Conservation (phyloP, 192 early-diverging fungal species). For the Mortierella hygrophila region DNA sequence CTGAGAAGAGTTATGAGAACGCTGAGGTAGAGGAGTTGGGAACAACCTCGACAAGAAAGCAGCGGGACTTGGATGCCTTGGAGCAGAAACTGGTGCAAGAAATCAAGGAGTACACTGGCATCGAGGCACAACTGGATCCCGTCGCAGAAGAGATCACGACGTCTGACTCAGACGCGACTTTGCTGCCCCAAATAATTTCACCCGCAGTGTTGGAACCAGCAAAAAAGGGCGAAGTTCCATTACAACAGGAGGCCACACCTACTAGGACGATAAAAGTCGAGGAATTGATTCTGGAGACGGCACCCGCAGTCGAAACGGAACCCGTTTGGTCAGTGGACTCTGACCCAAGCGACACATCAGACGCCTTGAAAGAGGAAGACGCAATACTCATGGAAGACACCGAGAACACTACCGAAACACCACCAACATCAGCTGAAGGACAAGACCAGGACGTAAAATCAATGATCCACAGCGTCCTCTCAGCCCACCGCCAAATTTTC, state of each 20-base stretch:
- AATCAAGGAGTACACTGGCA: slow-evolving; percentile 18
- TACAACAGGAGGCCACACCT: neutral
- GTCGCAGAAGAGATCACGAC: neutral
- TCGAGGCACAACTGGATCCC: neutral
- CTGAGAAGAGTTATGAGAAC: neutral
- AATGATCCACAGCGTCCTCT: slow-evolving; percentile 28
- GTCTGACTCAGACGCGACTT: neutral
- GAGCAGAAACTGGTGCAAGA: slow-evolving; percentile 30
- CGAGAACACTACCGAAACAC: neutral
- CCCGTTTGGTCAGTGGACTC: neutral
- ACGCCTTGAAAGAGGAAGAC: too few relatives aligned
- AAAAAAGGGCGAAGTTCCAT: neutral
- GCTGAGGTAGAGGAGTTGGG: neutral
- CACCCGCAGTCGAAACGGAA: neutral
- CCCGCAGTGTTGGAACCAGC: neutral
- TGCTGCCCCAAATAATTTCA: neutral
- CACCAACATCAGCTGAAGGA: neutral
- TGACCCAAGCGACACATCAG: neutral
- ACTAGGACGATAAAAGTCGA: neutral
- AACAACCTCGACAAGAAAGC: neutral
- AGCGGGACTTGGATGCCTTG: slow-evolving; percentile 15
- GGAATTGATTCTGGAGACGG: neutral
- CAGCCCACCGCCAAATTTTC: slow-evolving; percentile 25
- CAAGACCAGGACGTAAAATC: slow-evolving; percentile 13
- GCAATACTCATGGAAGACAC: neutral